phyloP scores from a whole-genome alignment of 345 rosid genomes.

The Camelina hispida region DNA sequence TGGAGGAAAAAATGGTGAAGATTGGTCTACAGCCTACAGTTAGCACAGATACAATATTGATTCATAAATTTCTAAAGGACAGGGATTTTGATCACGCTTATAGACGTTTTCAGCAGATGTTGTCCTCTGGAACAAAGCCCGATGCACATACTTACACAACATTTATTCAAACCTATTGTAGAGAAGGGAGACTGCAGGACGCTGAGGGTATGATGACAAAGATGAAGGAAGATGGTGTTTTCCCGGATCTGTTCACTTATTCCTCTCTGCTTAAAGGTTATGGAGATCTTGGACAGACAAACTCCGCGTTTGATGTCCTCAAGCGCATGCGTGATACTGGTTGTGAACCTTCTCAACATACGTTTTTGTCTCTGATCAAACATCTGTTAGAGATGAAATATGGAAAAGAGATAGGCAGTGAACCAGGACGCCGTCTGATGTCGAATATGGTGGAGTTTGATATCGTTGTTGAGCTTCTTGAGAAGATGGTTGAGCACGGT shows the following conservation, averaged over 20 bases:
- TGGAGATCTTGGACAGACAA: conserved; percentile 58
- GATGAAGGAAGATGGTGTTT: conserved; percentile 68
- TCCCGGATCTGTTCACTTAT: conserved; percentile 71
- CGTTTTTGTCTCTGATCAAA: conserved; percentile 67
- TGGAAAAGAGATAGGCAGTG: conserved; percentile 44
- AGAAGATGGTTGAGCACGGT: conserved; percentile 64
- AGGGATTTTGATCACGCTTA: conserved; percentile 68
- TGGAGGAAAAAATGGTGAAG: conserved; percentile 60
- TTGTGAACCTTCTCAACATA: conserved; percentile 76
- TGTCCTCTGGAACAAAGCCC: conserved; percentile 63
- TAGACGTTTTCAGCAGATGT: conserved; percentile 57
- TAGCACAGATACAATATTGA: conserved; percentile 71
- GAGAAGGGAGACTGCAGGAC: conserved; percentile 62
- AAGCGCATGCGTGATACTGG: conserved; percentile 76
- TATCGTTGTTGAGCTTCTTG: conserved; percentile 58
- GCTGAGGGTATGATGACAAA: conserved; percentile 66
- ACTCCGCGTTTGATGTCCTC: conserved; percentile 74
- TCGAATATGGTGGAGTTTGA: conserved; percentile 58
- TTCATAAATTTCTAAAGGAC: conserved; percentile 61
- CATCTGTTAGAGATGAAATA: conserved; percentile 54
- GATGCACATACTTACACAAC: conserved; percentile 74
- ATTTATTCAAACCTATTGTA: conserved; percentile 74
- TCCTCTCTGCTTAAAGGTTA: conserved; percentile 68
- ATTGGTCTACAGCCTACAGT: conserved; percentile 60
- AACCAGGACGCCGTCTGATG: conserved; percentile 42